phyloP scores from a whole-genome alignment of 23 red algal genomes.

The Gracilaria gracilis region DNA sequence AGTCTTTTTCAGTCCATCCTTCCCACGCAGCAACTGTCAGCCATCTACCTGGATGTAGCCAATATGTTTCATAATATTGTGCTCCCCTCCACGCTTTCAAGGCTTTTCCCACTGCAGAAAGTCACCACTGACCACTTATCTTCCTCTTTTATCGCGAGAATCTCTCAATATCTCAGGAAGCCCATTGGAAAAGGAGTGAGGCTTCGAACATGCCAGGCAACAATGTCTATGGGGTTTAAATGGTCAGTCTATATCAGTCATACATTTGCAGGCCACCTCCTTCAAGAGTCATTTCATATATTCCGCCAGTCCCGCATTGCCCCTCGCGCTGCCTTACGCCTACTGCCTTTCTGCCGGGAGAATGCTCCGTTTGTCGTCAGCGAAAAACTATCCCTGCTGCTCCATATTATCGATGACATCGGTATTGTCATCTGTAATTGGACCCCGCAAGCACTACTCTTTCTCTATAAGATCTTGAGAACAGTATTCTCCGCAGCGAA shows the following conservation, averaged over 20 bases:
- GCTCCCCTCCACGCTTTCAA: neutral
- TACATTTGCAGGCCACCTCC: neutral
- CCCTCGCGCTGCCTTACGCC: neutral
- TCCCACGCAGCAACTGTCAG: neutral
- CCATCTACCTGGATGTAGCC: neutral
- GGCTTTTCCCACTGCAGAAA: neutral
- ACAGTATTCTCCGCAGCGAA: neutral
- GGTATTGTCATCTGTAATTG: neutral
- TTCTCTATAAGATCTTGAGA: neutral
- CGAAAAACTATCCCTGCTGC: neutral
- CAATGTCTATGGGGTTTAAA: neutral
- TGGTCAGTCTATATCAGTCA: neutral
- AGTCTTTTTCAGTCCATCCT: neutral
- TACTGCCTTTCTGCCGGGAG: neutral
- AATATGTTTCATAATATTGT: conserved; percentile 17
- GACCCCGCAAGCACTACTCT: neutral
- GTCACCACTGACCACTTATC: neutral
- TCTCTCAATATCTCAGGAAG: neutral
- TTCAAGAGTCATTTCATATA: neutral
- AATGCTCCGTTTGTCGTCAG: neutral
- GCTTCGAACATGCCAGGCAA: neutral
- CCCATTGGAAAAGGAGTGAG: neutral
- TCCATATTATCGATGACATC: conserved; percentile 5
- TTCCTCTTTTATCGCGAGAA: too few relatives aligned
- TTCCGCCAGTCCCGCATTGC: neutral